These are phyloP conservation scores for Barnettozyma sucrosica DNA, from an alignment of 805 yeast species.

Conservation along the genomic window DNA sequence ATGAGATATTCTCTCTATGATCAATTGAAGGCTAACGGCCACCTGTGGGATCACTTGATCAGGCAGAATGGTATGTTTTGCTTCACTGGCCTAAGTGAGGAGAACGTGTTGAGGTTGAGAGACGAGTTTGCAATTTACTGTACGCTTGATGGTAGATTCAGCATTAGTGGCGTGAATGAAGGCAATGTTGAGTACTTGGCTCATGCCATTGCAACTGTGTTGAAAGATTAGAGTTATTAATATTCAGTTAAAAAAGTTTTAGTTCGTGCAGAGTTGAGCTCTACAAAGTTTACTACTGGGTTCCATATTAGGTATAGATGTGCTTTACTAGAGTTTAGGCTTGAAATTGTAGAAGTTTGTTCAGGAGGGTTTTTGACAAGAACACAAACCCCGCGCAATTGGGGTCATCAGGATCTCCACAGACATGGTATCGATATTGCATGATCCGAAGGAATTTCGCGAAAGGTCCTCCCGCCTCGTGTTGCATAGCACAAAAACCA, in stretches of 20 bases:
- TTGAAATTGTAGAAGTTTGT: no score
- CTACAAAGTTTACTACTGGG: neutral
- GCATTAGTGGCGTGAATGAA: slow-evolving; percentile 83
- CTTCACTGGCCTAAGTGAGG: slow-evolving; percentile 72
- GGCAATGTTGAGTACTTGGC: slow-evolving; percentile 73
- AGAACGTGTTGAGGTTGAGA: slow-evolving; percentile 68
- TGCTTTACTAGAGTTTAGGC: neutral
- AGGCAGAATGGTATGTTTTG: slow-evolving; percentile 97
- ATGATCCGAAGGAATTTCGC: neutral
- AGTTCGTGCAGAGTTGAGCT: slow-evolving; percentile 1
- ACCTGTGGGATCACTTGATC: slow-evolving; percentile 81
- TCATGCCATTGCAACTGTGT: slow-evolving; percentile 42
- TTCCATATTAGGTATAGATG: neutral
- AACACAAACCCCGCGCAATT: no score
- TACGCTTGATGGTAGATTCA: slow-evolving; percentile 86
- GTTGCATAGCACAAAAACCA: neutral
- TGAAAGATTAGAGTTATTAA: slow-evolving; percentile 32
- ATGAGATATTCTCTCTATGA: slow-evolving; percentile 65
- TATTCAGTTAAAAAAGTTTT: neutral
- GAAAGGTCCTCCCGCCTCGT: neutral
- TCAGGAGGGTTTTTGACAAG: no score
- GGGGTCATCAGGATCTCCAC: neutral
- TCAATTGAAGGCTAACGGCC: slow-evolving; percentile 47
- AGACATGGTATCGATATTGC: neutral
- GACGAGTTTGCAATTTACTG: slow-evolving; percentile 74